phyloP scores from a whole-genome alignment of 441 rosid genomes.

The Populus hybrid region DNA sequence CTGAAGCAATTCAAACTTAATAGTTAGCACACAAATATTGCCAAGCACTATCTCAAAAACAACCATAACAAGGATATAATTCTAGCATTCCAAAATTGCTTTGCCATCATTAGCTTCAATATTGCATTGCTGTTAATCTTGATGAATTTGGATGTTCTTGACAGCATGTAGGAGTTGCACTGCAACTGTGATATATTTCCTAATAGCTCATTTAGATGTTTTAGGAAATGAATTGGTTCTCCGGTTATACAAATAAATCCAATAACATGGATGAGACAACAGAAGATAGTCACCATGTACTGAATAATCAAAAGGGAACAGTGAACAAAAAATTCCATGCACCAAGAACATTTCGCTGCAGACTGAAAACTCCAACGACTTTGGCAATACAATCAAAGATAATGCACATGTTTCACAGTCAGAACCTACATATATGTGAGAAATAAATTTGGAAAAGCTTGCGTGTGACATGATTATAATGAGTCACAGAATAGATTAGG shows the following conservation, averaged over 20 bases:
- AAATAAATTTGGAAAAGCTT: not conserved
- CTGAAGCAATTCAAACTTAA: constrained; percentile 33
- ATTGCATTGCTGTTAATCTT: not conserved
- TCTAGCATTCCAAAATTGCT: not conserved
- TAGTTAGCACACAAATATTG: not conserved
- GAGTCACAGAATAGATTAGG: not conserved
- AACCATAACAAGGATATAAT: not conserved
- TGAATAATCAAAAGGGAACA: not conserved
- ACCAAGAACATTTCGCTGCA: not conserved
- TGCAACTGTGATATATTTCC: not conserved
- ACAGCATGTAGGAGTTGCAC: not conserved
- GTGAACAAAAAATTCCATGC: not conserved
- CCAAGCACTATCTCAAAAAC: too few species aligned
- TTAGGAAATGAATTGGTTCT: not conserved
- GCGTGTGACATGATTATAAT: not conserved
- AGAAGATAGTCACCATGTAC: not conserved
- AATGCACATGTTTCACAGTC: not conserved
- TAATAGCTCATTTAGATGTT: not conserved
- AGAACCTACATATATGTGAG: not conserved
- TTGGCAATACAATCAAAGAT: not conserved
- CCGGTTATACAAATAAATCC: not conserved
- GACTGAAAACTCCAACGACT: too few species aligned
- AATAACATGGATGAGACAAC: not conserved
- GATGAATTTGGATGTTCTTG: not conserved
- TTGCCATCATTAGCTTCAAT: not conserved